Conservation (phyloP, 441 rosid genomes). For the Isatis lusitanica region DNA sequence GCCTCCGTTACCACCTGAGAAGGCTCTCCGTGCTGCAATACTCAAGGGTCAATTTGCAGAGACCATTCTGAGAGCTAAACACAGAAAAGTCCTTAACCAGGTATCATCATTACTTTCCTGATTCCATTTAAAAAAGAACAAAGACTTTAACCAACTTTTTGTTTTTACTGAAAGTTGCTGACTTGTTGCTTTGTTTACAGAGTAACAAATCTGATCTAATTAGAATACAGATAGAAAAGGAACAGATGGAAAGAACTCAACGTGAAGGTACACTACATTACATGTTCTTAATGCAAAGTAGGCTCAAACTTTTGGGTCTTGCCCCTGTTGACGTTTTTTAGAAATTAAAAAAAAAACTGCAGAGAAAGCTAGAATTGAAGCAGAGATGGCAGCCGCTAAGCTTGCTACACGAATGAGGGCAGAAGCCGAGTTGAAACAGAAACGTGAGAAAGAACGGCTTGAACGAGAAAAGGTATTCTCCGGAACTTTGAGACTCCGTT, state of each 20-base stretch:
- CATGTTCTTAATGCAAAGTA: neutral
- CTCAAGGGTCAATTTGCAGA: slow-evolving; percentile 79
- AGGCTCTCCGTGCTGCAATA: slow-evolving; percentile 80
- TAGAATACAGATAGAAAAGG: slow-evolving; percentile 67
- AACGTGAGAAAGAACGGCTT: slow-evolving; percentile 50
- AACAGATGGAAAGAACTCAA: slow-evolving; percentile 65
- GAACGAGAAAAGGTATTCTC: slow-evolving; percentile 47
- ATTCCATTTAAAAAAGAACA: neutral
- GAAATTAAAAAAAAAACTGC: slow-evolving; percentile 6
- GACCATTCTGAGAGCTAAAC: slow-evolving; percentile 70
- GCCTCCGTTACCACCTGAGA: slow-evolving; percentile 65
- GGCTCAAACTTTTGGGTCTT: neutral
- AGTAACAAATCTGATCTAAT: slow-evolving; percentile 63
- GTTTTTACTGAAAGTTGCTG: neutral
- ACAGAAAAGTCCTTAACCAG: slow-evolving; percentile 58
- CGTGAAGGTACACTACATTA: slow-evolving; percentile 60
- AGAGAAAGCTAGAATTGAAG: slow-evolving; percentile 75
- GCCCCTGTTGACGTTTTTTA: neutral
- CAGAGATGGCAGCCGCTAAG: slow-evolving; percentile 64
- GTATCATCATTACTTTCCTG: slow-evolving; percentile 38
- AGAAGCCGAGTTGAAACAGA: slow-evolving; percentile 56
- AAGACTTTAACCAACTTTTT: neutral
- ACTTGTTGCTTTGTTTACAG: slow-evolving; percentile 37
- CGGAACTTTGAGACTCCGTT: neutral
- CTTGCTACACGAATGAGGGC: slow-evolving; percentile 53